Evolutionary conservation across 345 rosid genomes (phyloP), one percentile per base, ranked within the genome.

Genomic region (Melaleuca quinquenervia): DNA sequence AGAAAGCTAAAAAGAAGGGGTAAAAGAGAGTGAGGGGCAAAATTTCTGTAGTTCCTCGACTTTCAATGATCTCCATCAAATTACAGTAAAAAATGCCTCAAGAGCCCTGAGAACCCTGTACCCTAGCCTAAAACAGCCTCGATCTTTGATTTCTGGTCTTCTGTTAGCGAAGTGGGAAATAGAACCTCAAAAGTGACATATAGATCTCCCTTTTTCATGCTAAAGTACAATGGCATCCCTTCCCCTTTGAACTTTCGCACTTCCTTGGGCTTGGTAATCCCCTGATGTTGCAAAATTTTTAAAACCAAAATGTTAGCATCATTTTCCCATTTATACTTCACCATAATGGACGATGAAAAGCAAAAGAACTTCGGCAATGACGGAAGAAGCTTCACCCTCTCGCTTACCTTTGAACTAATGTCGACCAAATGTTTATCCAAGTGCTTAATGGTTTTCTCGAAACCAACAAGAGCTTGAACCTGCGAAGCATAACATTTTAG

Each of bases 401-500:
- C 26, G 85, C 82, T 90, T 89, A 96, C 99, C 99, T 94, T 95
- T 84, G 96, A 88, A 89, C 98, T 62, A 49, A 96, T 95, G 88
- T 95, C 93, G 50, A 98, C 98, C 85, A 93, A 91, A 90, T 93
- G 99, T n/a, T 93, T 98, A 88, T 98, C 99, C n/a, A 98, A 96
- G 88, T 98, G 99, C 90, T 93, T 93, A 48, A 95, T 89, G 85
- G 94, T 91, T 93, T 95, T 98, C 94, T 98, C 95, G 82, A 98
- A 98, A 87, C 99, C 99, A 89, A 95, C 98, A 85, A 98, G 96
- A 18, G 99, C 99, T 93, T 98, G 97, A 74, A 98, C 94, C 99
- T 98, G 87, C 36, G 70, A 20, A 84, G 74, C 64, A 50, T 49
- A 60, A 6, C 22, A 50, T 52, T 27, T 36, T 8, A 82, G 56